phyloP scores from a whole-genome alignment of 805 yeast genomes.

The Cyberlindnera nakhonratchasimensis region DNA sequence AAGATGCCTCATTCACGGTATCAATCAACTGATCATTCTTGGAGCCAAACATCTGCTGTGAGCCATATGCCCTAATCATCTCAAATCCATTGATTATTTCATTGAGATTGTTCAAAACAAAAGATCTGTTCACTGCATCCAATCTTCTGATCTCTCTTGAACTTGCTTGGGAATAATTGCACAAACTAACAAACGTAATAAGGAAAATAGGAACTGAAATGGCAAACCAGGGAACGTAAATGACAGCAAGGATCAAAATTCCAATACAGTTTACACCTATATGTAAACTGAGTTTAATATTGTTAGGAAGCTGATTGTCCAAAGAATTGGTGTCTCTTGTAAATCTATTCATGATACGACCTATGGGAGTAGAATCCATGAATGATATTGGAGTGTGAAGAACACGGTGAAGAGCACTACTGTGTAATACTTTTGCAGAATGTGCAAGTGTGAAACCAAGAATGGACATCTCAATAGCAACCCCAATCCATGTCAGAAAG shows the following conservation, averaged over 20 bases:
- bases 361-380: conserved; percentile 69
- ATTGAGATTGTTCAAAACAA: conserved; percentile 65
- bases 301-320: conserved; percentile 71
- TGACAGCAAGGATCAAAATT: conserved; percentile 61
- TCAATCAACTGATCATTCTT: conserved; percentile 47
- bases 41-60: conserved; percentile 40
- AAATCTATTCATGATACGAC: conserved; percentile 31
- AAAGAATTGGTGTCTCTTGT: conserved; percentile 76
- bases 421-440: conserved; percentile 29
- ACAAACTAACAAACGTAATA: conserved; percentile 39
- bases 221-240: conserved; percentile 74
- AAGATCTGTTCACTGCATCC: conserved; percentile 67
- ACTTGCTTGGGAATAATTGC: conserved; percentile 61
- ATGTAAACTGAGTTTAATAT: conserved; percentile 51
- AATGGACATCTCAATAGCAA: conserved; percentile 32
- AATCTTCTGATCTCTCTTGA: conserved; percentile 73
- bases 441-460: conserved; percentile 12
- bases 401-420: conserved; percentile 50
- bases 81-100: conserved; percentile 63
- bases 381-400: conserved; percentile 75
- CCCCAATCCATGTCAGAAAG: conserved; percentile 36
- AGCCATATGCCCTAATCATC: conserved; percentile 57
- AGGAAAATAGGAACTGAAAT: conserved; percentile 53
- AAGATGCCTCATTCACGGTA: conserved; percentile 62
- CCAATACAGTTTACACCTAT: conserved; percentile 43